A percentile compares a stretch with the other conserved stretches of the same genome.
Evolutionary conservation across 768 basidiomycete genomes (phyloP).

Genomic region (Rhizopogon roseolus): DNA sequence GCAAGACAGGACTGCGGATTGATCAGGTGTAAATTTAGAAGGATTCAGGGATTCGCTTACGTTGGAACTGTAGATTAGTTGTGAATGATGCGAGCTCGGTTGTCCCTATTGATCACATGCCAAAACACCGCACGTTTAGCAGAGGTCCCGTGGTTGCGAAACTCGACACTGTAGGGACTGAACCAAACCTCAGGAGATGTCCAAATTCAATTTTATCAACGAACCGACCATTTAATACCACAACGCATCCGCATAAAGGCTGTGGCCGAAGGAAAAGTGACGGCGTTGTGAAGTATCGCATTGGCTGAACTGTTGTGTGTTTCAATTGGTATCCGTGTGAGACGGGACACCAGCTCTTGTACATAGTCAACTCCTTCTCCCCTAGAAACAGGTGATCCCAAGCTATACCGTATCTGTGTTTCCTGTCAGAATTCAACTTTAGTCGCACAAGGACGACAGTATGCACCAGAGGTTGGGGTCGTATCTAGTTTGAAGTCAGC

Average conservation of each 20-base stretch:
- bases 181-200: background rate
- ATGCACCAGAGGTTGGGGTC: constrained; percentile 5
- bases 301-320: constrained; percentile 78
- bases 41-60: constrained; percentile 36
- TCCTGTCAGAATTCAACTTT: background rate
- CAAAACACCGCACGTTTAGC: too few relatives aligned
- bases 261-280: constrained; percentile 64
- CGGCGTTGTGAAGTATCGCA: constrained; percentile 60
- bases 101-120: constrained; percentile 60
- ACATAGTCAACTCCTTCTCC: constrained; percentile 71
- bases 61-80: constrained; percentile 81
- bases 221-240: constrained; percentile 63
- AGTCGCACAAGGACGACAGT: constrained; percentile 1
- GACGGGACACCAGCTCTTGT: constrained; percentile 76
- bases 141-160: constrained; percentile 66
- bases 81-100: constrained; percentile 79
- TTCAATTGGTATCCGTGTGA: constrained; percentile 65
- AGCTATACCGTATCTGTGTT: constrained; percentile 50
- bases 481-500: background rate
- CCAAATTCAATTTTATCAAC: background rate
- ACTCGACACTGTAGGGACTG: constrained; percentile 70
- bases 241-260: constrained; percentile 82
- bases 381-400: constrained; percentile 76
- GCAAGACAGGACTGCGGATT: constrained; percentile 54
- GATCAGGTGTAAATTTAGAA: constrained; percentile 3